Percentiles rank a stretch among this genome's conserved stretches.
Conservation (phyloP, 2,329 filamentous ascomycete species). For the Cercospora sojina region DNA sequence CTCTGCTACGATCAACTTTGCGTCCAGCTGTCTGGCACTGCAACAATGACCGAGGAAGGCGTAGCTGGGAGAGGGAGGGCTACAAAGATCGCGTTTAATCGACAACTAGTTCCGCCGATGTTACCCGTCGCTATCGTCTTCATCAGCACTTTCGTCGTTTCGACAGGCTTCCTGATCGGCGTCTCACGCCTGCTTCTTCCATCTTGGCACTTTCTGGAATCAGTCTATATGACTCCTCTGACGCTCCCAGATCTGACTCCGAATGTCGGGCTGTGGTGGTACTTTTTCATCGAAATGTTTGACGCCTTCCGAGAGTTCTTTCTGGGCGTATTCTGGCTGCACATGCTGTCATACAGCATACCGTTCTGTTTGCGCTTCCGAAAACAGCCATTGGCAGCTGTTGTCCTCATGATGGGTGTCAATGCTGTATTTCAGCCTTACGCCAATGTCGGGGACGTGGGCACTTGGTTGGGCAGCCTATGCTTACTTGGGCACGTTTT, state of each 20-base stretch:
- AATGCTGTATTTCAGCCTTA: slow-evolving; percentile 97
- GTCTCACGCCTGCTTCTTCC: slow-evolving; percentile 72
- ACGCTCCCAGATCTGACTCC: slow-evolving; percentile 89
- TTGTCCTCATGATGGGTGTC: slow-evolving; percentile 81
- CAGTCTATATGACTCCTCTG: slow-evolving; percentile 91
- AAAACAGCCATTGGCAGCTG: slow-evolving; percentile 79
- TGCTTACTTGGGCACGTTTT: slow-evolving; percentile 90
- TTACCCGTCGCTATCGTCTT: slow-evolving; percentile 49
- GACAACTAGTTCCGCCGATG: slow-evolving; percentile 22
- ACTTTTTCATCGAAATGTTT: slow-evolving; percentile 99
- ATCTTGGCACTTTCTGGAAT: slow-evolving; percentile 83
- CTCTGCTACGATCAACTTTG: slow-evolving; percentile 67
- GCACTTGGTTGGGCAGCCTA: slow-evolving; percentile 78
- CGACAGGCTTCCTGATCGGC: slow-evolving; percentile 62
- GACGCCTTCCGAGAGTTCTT: slow-evolving; percentile 97
- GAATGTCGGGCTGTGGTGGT: slow-evolving; percentile 98
- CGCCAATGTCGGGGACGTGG: slow-evolving; percentile 86
- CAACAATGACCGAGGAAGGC: slow-evolving; percentile 13
- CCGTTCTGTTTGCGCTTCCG: slow-evolving; percentile 80
- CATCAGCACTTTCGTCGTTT: slow-evolving; percentile 53
- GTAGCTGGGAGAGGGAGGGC: slow-evolving; percentile 5
- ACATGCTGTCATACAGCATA: slow-evolving; percentile 84
- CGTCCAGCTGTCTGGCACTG: slow-evolving; percentile 14
- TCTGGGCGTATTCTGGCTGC: slow-evolving; percentile 95
- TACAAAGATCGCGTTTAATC: slow-evolving; percentile 25